Evolutionary conservation across 495 filamentous ascomycete species (phyloP).

Genomic region (Annulohypoxylon stygium): DNA sequence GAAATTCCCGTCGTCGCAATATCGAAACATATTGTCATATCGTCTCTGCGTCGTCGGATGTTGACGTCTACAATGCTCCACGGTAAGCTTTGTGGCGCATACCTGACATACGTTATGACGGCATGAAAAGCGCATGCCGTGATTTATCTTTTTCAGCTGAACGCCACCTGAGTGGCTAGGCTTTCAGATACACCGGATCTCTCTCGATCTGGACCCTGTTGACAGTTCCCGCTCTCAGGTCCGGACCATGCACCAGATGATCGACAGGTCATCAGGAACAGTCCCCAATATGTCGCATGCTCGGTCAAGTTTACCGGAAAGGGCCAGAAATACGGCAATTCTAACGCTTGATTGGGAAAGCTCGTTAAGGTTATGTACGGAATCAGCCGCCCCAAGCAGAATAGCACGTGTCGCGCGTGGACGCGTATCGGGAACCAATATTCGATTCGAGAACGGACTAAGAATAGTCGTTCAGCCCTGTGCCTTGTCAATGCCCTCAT

Average conservation of each 20-base stretch:
- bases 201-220: conserved; percentile 38
- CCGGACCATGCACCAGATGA: conserved; percentile 38
- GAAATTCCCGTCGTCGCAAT: conserved; percentile 10
- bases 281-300: conserved; percentile 42
- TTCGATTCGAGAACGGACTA: conserved; percentile 19
- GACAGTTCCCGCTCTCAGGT: conserved; percentile 44
- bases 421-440: conserved; percentile 23
- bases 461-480: conserved; percentile 43
- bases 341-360: conserved; percentile 37
- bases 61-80: conserved; percentile 17
- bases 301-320: conserved; percentile 38
- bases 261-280: conserved; percentile 40
- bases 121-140: neutral
- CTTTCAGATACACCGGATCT: conserved; percentile 26
- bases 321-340: conserved; percentile 23
- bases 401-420: conserved; percentile 33
- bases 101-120: conserved; percentile 12
- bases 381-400: conserved; percentile 37
- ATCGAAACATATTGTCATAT: conserved; percentile 25
- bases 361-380: conserved; percentile 22
- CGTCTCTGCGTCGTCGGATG: conserved; percentile 8
- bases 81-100: conserved; percentile 10
- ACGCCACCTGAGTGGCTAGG: conserved; percentile 19
- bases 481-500: conserved; percentile 28
- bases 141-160: conserved; percentile 19